These are phyloP conservation scores for Arthrobotrys iridis DNA, from an alignment of 2,329 filamentous ascomycete genomes.

Conservation along the genomic window DNA sequence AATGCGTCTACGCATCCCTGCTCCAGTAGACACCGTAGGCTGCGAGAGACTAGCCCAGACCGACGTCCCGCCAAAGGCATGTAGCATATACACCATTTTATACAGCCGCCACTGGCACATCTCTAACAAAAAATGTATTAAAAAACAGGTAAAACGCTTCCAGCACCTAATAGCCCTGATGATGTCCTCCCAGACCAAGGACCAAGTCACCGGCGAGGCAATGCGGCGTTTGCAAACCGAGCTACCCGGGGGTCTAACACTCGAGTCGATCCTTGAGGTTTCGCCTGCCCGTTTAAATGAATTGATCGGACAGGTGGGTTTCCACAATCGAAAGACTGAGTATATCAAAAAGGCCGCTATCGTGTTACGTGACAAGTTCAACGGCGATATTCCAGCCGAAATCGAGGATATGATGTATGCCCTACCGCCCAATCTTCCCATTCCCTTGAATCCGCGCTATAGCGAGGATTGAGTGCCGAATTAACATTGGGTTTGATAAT, in stretches of 20 bases:
- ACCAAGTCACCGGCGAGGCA: conserved; percentile 85
- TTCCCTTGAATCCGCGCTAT: neutral
- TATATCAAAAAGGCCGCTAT: conserved; percentile 79
- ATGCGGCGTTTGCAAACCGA: conserved; percentile 82
- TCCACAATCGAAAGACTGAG: conserved; percentile 93
- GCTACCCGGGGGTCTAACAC: conserved; percentile 73
- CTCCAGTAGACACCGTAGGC: conserved; percentile 97
- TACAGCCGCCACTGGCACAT: neutral
- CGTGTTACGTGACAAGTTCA: conserved; percentile 75
- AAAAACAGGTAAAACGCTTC: conserved; percentile 72
- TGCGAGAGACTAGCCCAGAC: conserved; percentile 79
- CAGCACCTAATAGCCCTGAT: conserved; percentile 89
- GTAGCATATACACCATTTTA: conserved; percentile 12
- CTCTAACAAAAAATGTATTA: neutral
- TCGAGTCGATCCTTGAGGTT: conserved; percentile 80
- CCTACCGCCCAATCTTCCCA: no score
- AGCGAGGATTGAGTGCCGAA: no score
- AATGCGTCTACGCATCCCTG: conserved; percentile 78
- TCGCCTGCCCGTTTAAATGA: conserved; percentile 73
- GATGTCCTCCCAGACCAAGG: conserved; percentile 92
- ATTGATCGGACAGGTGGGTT: conserved; percentile 84
- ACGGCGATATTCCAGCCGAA: conserved; percentile 81
- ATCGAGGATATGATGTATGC: conserved; percentile 78
- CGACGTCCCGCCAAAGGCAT: conserved; percentile 61
- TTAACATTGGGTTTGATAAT: neutral